Percentiles rank a stretch among this genome's conserved stretches.
These are phyloP conservation scores for Oehlia diaphana DNA, from an alignment of 192 early-diverging fungal genomes.

Conservation along the genomic window DNA sequence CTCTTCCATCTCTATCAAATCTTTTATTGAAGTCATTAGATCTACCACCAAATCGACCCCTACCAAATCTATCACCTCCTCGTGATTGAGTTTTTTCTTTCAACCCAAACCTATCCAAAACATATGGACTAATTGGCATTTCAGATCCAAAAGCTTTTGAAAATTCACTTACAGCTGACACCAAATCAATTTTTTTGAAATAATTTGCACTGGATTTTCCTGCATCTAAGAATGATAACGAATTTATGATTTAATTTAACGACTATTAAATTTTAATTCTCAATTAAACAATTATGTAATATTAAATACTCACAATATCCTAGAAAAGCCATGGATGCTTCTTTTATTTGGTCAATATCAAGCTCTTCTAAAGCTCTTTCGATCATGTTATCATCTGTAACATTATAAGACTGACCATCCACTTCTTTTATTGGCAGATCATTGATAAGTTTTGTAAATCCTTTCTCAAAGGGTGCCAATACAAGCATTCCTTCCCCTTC, in stretches of 20 bases:
- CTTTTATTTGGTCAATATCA: slow-evolving; percentile 49
- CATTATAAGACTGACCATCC: slow-evolving; percentile 40
- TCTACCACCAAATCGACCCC: neutral
- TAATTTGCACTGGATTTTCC: slow-evolving; percentile 25
- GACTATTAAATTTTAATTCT: neutral
- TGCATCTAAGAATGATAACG: slow-evolving; percentile 11
- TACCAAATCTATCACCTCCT: neutral
- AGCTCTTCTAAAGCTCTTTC: slow-evolving; percentile 42
- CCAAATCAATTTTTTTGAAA: slow-evolving; percentile 28
- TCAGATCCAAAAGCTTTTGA: slow-evolving; percentile 36
- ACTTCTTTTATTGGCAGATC: slow-evolving; percentile 61
- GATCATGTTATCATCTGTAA: slow-evolving; percentile 31
- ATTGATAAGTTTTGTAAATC: slow-evolving; percentile 63
- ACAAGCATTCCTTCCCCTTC: slow-evolving; percentile 85
- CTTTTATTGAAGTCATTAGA: neutral
- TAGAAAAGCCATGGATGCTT: slow-evolving; percentile 61
- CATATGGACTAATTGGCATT: neutral
- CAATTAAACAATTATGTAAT: neutral
- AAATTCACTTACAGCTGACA: slow-evolving; percentile 20
- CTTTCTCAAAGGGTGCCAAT: slow-evolving; percentile 75
- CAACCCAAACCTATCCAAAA: slow-evolving; percentile 11
- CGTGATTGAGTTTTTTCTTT: neutral
- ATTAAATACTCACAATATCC: slow-evolving; percentile 61
- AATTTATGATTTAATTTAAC: no score
- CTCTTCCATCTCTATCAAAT: neutral